These are phyloP conservation scores for Penicillium digitatum DNA, from an alignment of 2,329 filamentous ascomycete genomes.

Conservation along the genomic window DNA sequence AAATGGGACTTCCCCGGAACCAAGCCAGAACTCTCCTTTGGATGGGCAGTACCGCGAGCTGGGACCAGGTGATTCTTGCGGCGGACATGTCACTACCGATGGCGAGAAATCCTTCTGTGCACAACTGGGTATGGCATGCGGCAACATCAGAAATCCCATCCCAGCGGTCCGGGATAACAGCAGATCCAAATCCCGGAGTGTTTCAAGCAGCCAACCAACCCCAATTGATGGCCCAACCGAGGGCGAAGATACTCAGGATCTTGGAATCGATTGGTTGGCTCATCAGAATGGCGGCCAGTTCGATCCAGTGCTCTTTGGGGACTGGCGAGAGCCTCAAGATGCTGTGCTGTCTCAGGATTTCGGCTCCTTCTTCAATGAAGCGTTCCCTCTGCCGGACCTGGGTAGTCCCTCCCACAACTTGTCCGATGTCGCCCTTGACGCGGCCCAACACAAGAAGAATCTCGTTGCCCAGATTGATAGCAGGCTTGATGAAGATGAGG, in stretches of 20 bases:
- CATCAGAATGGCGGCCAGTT: conserved; percentile 82
- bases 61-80: conserved; percentile 28
- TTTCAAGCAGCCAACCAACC: conserved; percentile 26
- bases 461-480: conserved; percentile 74
- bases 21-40: conserved; percentile 42
- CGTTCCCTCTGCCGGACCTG: conserved; percentile 73
- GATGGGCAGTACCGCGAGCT: conserved; percentile 36
- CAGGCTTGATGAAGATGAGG: conserved; percentile 63
- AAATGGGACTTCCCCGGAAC: conserved; percentile 49
- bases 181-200: conserved; percentile 27
- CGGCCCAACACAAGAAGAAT: conserved; percentile 56
- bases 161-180: conserved; percentile 35
- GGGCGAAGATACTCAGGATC: conserved; percentile 10
- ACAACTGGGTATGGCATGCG: conserved; percentile 45
- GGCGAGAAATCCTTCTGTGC: conserved; percentile 47
- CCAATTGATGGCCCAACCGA: conserved; percentile 2
- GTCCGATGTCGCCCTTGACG: conserved; percentile 33
- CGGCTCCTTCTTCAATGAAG: conserved; percentile 70
- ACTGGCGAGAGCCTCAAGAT: conserved; percentile 86
- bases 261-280: conserved; percentile 62
- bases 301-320: conserved; percentile 85
- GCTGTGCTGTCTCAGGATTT: conserved; percentile 70
- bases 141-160: conserved; percentile 44
- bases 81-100: conserved; percentile 29
- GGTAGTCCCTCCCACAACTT: conserved; percentile 71